A percentile compares a stretch with the other conserved stretches of the same genome.
phyloP scores from a whole-genome alignment of 2,329 filamentous ascomycete genomes.

The Diaporthe vaccinii region DNA sequence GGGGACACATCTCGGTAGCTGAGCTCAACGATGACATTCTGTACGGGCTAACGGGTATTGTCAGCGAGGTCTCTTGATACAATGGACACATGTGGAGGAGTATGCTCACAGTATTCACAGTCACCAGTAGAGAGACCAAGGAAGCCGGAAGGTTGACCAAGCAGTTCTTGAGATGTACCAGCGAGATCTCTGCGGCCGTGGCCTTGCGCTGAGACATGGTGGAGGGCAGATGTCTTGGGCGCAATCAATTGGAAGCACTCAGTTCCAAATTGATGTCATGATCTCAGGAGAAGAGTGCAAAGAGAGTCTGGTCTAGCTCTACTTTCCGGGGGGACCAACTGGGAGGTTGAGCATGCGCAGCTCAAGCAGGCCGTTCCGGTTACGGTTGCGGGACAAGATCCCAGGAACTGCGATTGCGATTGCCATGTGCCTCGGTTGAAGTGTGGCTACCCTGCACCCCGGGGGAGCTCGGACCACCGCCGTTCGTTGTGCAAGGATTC shows the following conservation, averaged over 20 bases:
- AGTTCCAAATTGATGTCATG: background rate
- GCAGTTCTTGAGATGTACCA: conserved; percentile 93
- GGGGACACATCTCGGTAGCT: conserved; percentile 75
- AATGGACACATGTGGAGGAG: conserved; percentile 12
- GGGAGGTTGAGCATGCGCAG: background rate
- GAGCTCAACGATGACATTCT: conserved; percentile 97
- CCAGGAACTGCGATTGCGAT: conserved; percentile 10
- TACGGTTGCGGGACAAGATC: conserved; percentile 27
- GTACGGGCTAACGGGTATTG: conserved; percentile 74
- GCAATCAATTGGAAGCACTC: background rate
- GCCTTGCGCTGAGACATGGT: conserved; percentile 57
- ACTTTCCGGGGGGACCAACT: background rate
- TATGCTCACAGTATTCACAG: conserved; percentile 84
- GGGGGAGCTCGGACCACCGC: conserved; percentile 8
- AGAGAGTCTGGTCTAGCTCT: background rate
- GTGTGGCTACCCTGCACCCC: background rate
- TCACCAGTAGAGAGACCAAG: conserved; percentile 86
- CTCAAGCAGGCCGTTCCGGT: conserved; percentile 20
- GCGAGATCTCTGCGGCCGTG: conserved; percentile 84
- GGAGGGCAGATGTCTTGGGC: conserved; percentile 19
- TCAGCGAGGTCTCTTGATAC: conserved; percentile 41
- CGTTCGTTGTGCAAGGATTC: background rate
- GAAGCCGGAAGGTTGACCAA: conserved; percentile 91
- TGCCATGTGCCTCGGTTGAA: conserved; percentile 27
- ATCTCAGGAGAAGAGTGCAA: background rate